A percentile compares a stretch with the other conserved stretches of the same genome.
Conservation (phyloP, 306 rosid species). For the Prunus mume region DNA sequence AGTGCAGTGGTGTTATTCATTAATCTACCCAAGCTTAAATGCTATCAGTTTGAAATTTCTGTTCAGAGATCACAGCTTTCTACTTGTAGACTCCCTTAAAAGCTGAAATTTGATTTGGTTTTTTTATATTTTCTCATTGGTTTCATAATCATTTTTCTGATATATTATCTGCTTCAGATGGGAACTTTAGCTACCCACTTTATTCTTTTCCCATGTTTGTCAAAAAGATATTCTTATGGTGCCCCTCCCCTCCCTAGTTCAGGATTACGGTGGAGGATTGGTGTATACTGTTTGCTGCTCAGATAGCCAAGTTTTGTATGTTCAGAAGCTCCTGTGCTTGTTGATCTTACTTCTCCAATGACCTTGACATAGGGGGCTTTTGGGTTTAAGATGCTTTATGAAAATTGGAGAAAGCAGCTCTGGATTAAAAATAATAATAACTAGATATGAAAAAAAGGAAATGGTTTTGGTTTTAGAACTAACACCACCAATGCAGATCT, state of each 20-base stretch:
- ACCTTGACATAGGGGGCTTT: conserved; percentile 17
- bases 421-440: background rate
- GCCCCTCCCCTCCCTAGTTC: conserved; percentile 8
- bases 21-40: conserved; percentile 1
- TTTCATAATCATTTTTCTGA: conserved; percentile 8
- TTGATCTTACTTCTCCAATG: background rate
- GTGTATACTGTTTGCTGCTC: conserved; percentile 23
- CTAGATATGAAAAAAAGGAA: background rate
- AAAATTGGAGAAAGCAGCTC: conserved; percentile 10
- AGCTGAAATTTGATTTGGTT: conserved; percentile 3
- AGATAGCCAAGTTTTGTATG: background rate
- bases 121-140: background rate
- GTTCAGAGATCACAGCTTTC: background rate
- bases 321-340: background rate
- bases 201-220: conserved; percentile 37
- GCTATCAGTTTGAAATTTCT: conserved; percentile 18
- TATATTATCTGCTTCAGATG: conserved; percentile 12
- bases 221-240: conserved; percentile 18
- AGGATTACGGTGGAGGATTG: conserved; percentile 23
- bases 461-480: conserved; percentile 19
- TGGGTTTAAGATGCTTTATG: conserved; percentile 20
- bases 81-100: background rate
- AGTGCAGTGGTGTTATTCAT: background rate
- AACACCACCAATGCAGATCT: conserved; percentile 28
- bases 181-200: conserved; percentile 25